Base-by-base conservation (phyloP, 148 eudicot species). In the Selenicereus undatus region DNA sequence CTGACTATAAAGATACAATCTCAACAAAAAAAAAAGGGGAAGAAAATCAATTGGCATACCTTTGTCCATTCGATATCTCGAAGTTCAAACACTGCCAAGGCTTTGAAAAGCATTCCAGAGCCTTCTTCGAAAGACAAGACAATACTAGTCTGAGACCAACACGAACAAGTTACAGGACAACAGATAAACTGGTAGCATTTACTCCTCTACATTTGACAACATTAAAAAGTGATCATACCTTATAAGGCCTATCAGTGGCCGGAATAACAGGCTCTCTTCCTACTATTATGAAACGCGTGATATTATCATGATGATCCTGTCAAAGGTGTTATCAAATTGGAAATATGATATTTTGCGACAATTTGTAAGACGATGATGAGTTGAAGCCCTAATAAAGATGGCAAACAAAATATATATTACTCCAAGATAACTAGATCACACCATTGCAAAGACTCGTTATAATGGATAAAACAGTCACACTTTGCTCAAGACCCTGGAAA, bases 111-210 rank as follows among this genome's bases (percentile, higher is more conserved):
- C 52, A 92, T 85, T 81, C 97, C 99, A n/a, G 99, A 92, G 27
- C 99, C 99, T 85, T 93, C 97, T 62, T 89, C 97, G 50, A 93
- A 87, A 79, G 89, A 91, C 87, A 95, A 92, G 81, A 95, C 99
- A n/a, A 95, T 88, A 83, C 99, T 95, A 1, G 97, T 95, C 99
- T 93, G 84, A 51, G 80, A 77, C 64, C 39, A 52, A 52, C 58
- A 52, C 58, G n/a, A 52, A 14, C 58, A 6, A 11, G 18, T 14
- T 52, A 52, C 13, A 52, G 13, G 13, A 14, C 13, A 52, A 10
- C 11, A 52, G 58, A 5, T 52, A 11, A 52, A 11, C 13, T 52
- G 11, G 58, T 52, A n/a, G n/a, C 11, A 11, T 52, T 52, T 14
- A 52, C 58, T 52, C 18, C 58, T 52, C 18, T n/a, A 10, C 13